These are phyloP conservation scores for Geum urbanum DNA, from an alignment of 306 rosid genomes.

Conservation along the genomic window DNA sequence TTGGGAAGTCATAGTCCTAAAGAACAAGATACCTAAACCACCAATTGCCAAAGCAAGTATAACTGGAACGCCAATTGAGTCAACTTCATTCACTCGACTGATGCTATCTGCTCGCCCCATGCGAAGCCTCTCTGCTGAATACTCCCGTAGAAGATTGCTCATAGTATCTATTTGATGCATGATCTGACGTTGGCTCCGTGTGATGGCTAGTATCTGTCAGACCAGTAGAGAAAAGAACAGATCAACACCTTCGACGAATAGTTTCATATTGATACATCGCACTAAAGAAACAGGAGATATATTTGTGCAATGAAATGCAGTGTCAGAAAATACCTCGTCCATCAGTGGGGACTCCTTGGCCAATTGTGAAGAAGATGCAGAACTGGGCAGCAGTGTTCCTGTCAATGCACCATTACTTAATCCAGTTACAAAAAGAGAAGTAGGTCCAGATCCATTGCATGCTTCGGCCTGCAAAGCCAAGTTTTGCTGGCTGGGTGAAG, in stretches of 20 bases:
- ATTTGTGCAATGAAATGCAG: neutral
- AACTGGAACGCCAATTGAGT: slow-evolving; percentile 45
- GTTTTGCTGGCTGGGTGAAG: slow-evolving; percentile 81
- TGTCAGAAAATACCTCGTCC: slow-evolving; percentile 63
- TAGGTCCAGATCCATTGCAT: slow-evolving; percentile 75
- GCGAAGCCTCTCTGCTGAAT: slow-evolving; percentile 51
- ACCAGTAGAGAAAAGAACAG: neutral
- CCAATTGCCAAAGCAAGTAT: slow-evolving; percentile 66
- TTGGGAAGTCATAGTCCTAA: slow-evolving; percentile 48
- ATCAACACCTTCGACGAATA: neutral
- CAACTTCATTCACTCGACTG: slow-evolving; percentile 40
- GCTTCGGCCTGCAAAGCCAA: slow-evolving; percentile 70
- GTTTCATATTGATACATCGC: neutral
- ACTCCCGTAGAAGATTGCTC: slow-evolving; percentile 73
- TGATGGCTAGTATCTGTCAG: slow-evolving; percentile 55
- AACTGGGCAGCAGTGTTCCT: slow-evolving; percentile 67
- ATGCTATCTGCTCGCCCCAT: slow-evolving; percentile 42
- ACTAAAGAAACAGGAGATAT: neutral
- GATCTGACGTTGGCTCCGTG: slow-evolving; percentile 77
- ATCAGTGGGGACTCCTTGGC: slow-evolving; percentile 67
- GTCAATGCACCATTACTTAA: slow-evolving; percentile 73
- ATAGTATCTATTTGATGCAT: slow-evolving; percentile 73
- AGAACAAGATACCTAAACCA: slow-evolving; percentile 55
- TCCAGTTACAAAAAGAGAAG: slow-evolving; percentile 63
- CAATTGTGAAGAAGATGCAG: slow-evolving; percentile 78